phyloP scores from a whole-genome alignment of 1,139 yeast species.

The Eremothecium sinecaudum region DNA sequence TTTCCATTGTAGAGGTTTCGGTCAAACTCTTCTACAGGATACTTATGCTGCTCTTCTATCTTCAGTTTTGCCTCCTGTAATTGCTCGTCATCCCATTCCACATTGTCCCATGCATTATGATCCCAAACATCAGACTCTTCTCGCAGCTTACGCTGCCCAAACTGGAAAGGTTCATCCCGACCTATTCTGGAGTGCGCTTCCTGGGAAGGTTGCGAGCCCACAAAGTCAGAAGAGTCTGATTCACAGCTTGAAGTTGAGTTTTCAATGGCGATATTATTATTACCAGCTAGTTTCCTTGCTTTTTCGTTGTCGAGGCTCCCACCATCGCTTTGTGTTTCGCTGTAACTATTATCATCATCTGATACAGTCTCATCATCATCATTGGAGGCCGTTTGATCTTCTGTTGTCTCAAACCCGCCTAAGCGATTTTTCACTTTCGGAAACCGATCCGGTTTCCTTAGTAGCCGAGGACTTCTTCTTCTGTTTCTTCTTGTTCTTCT shows the following conservation, averaged over 20 bases:
- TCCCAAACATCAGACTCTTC: slow-evolving; percentile 77
- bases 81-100: slow-evolving; percentile 95
- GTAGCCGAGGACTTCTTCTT: slow-evolving; percentile 6
- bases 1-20: slow-evolving; percentile 66
- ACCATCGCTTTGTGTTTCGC: too few relatives aligned
- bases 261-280: too few relatives aligned
- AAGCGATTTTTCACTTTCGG: slow-evolving; percentile 20
- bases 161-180: slow-evolving; percentile 81
- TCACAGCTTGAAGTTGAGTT: slow-evolving; percentile 3
- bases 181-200: slow-evolving; percentile 47
- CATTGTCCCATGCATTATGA: slow-evolving; percentile 97
- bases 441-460: slow-evolving; percentile 10
- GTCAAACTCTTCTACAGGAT: slow-evolving; percentile 81
- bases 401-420: slow-evolving; percentile 23
- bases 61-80: slow-evolving; percentile 62
- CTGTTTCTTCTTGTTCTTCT: slow-evolving; percentile 12
- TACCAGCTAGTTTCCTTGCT: slow-evolving; percentile 3
- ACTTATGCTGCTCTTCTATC: slow-evolving; percentile 64
- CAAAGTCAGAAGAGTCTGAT: too few relatives aligned
- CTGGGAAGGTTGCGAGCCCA: too few relatives aligned
- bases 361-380: too few relatives aligned
- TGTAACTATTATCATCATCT: too few relatives aligned
- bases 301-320: slow-evolving; percentile 6
- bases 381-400: slow-evolving; percentile 17
- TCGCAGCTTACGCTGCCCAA: slow-evolving; percentile 74